These are phyloP conservation scores for Neofusicoccum umdonicola DNA, from an alignment of 2,329 filamentous ascomycete genomes.

Conservation along the genomic window DNA sequence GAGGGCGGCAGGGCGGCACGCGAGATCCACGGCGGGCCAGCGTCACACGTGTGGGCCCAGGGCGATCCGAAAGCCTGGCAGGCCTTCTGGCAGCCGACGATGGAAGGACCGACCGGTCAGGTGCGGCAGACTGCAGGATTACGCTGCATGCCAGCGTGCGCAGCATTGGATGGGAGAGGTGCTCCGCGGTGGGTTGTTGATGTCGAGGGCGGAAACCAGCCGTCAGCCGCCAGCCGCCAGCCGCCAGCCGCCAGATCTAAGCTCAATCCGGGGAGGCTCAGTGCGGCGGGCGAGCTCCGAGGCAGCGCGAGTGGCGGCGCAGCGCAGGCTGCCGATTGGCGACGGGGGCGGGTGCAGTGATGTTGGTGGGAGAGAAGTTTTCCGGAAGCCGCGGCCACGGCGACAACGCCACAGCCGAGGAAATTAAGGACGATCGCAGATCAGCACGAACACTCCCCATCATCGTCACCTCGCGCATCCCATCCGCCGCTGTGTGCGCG, in stretches of 20 bases:
- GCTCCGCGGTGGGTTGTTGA: neutral
- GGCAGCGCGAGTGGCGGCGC: too few species aligned
- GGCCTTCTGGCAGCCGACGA: neutral
- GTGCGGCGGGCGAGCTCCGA: neutral
- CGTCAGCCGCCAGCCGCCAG: too few species aligned
- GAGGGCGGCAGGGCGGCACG: neutral
- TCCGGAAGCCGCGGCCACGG: too few species aligned
- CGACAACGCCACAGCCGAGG: too few species aligned
- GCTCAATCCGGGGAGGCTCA: neutral
- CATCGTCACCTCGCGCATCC: too few species aligned
- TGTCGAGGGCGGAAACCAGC: neutral
- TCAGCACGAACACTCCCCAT: too few species aligned
- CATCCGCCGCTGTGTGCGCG: too few species aligned
- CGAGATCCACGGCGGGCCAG: neutral
- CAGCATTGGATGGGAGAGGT: too few species aligned
- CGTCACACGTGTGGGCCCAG: conserved; percentile 5
- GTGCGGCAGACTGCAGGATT: neutral
- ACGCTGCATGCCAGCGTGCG: too few species aligned
- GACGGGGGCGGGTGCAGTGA: neutral
- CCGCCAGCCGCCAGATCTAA: too few species aligned
- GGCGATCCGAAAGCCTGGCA: neutral
- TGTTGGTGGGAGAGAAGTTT: neutral
- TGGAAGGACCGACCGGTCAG: neutral
- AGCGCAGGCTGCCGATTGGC: too few species aligned
- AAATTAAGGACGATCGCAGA: too few species aligned